Evolutionary conservation across 2,329 filamentous ascomycete genomes (phyloP), one percentile per base, ranked within the genome.

Genomic region (Remersonia thermophila): DNA sequence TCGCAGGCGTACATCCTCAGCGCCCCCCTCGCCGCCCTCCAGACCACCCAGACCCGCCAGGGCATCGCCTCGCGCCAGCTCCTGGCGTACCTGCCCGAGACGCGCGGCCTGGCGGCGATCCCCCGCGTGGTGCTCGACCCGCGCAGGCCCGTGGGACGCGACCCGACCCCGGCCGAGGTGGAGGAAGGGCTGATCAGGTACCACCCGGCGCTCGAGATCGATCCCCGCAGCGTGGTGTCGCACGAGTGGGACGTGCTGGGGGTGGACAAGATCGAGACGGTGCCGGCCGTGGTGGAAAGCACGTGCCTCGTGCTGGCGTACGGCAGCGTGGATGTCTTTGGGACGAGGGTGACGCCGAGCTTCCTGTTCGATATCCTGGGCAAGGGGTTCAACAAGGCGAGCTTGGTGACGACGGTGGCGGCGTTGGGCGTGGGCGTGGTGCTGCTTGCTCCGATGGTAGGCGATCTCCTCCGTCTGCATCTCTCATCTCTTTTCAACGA

Each of bases 351-450:
- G 9, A 75, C 80, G n/a, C 91, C 91, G 1, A 94, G 85, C 57
- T 77, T 82, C 49, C 73, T 82, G 12, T 98, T 98, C 57, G 91
- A 98, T 61, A 76, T 96, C 29, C 63, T 98, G 12, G 91, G 86
- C 43, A 91, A 86, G 60, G 83, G 84, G 2, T 98, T 98, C 59
- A 91, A 89, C 55, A 95, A 93, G 66, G 55, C 86, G 38, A 82
- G 86, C 48, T 73, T 98, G 53, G 58, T 95, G 27, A 67, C 73
- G 12, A 98, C 91, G 1, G 86, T 98, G 27, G 66, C 81, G 28
- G 89, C 84, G 13, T 66, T 96, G 47, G 73, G 73, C 31, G 68
- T 73, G 27, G 86, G 85, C 31, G 89, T 94, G 12, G 57, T 78
- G 45, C 72, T 83, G 38, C 65, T 96, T 52, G 79, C 79, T 36